Percentiles rank a stretch among this genome's conserved stretches.
phyloP scores from a whole-genome alignment of 257 asterid genomes.

The Capsicum rhomboideum region DNA sequence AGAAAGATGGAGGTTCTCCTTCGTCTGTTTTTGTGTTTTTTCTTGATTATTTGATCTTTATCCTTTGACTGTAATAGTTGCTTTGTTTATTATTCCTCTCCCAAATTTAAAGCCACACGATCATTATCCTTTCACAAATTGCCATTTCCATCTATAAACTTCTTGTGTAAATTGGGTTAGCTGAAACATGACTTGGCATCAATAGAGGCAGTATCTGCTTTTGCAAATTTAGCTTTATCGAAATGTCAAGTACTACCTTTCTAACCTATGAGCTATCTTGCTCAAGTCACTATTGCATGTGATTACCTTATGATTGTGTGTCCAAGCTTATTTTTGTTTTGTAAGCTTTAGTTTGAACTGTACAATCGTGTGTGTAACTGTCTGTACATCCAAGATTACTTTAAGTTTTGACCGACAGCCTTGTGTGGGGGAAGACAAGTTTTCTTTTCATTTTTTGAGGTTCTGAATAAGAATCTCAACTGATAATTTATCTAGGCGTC shows the following conservation, averaged over 20 bases:
- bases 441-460: not conserved
- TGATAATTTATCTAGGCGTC: not conserved
- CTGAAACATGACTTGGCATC: not conserved
- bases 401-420: not conserved
- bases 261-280: not conserved
- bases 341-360: not conserved
- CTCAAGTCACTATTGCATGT: not conserved
- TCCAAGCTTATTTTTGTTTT: not conserved
- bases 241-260: not conserved
- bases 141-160: not conserved
- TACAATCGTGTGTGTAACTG: not conserved
- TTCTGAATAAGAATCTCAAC: not conserved
- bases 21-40: not conserved
- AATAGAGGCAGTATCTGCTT: not conserved
- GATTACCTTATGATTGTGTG: not conserved
- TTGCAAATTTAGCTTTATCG: not conserved
- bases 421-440: not conserved
- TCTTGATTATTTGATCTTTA: not conserved
- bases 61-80: not conserved
- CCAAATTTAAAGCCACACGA: not conserved
- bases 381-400: not conserved
- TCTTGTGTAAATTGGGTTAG: not conserved
- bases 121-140: not conserved
- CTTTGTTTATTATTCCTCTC: not conserved
- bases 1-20: not conserved